Evolutionary conservation across 176 grass and related monocot species (phyloP), one percentile per base, ranked within the genome.

Genomic region (Avena atlantica): DNA sequence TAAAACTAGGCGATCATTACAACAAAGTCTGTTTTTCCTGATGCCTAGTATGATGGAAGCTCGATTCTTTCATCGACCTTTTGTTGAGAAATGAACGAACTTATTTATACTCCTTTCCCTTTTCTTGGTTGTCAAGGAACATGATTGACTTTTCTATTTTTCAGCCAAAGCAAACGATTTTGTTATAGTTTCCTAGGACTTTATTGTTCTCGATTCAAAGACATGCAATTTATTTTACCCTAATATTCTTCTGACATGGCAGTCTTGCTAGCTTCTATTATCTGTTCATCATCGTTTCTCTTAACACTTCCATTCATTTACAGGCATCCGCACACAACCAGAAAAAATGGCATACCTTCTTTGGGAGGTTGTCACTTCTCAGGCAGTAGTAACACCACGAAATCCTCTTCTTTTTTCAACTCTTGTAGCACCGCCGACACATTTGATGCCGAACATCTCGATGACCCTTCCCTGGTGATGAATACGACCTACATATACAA

Each of bases 381-480:
- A 76, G 74, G 74, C 49, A 56, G 74, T 25, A 11, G 50, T 27
- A 76, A 55, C 15, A 57, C 51, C 25, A 78, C 50, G 4, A 78
- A 17, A 56, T 78, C 74, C 4, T 87, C 85, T 73, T 87, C 77
- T n/a, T 20, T 72, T 23, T 37, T 61, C 55, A 25, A 80, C 69
- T 87, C 85, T 13, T 0, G 40, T 14, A 73, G 66, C 77, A 71
- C 77, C 5, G 0, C 52, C 1, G 53, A 23, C 29, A 72, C 21
- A 19, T 86, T 86, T 45, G 85, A 87, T 13, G 52, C 25, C 6
- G 78, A 65, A 51, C 76, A 50, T 34, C 65, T 86, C 29, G 85
- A 86, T 59, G 85, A 80, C 12, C 76, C 52, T 61, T 86, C 76
- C 47, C 11, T 80, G 7, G 77, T 72, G 53, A 87, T 78, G 51